A percentile compares a stretch with the other conserved stretches of the same genome.
Evolutionary conservation across 78 protist genomes (phyloP).

Genomic region (Chrysochromulina parva): DNA sequence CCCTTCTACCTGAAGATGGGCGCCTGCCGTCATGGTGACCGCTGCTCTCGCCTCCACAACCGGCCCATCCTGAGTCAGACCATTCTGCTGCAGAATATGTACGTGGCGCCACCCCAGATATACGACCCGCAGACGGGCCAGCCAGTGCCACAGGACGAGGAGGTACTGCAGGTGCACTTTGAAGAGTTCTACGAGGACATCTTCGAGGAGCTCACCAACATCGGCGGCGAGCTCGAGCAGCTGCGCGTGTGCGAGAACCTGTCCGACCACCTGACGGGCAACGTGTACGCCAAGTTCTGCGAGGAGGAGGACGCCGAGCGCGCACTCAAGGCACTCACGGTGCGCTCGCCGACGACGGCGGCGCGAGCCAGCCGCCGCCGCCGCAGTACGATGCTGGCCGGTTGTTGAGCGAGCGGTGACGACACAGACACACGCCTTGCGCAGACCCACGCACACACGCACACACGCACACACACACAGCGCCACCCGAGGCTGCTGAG

Average conservation of each 20-base stretch:
- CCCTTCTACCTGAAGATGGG: slow-evolving; percentile 98
- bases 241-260: slow-evolving; percentile 90
- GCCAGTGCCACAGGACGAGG: slow-evolving; percentile 33
- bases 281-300: slow-evolving; percentile 90
- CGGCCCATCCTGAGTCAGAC: slow-evolving; percentile 88
- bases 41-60: slow-evolving; percentile 94
- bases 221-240: slow-evolving; percentile 83
- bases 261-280: slow-evolving; percentile 96
- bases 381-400: too few species aligned
- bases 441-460: not conserved
- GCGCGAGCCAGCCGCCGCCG: too few species aligned
- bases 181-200: slow-evolving; percentile 88
- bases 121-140: not conserved
- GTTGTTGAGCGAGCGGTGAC: too few species aligned
- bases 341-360: slow-evolving; percentile 48
- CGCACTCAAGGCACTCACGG: slow-evolving; percentile 75
- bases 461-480: not conserved
- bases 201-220: slow-evolving; percentile 76
- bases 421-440: too few species aligned
- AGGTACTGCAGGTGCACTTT: slow-evolving; percentile 72
- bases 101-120: slow-evolving; percentile 12
- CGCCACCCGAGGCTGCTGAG: not conserved
- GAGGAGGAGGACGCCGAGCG: slow-evolving; percentile 89
- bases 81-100: slow-evolving; percentile 85
- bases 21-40: slow-evolving; percentile 99